Base-by-base conservation (phyloP, 768 basidiomycete species). In the Rhodotorula taiwanensis region DNA sequence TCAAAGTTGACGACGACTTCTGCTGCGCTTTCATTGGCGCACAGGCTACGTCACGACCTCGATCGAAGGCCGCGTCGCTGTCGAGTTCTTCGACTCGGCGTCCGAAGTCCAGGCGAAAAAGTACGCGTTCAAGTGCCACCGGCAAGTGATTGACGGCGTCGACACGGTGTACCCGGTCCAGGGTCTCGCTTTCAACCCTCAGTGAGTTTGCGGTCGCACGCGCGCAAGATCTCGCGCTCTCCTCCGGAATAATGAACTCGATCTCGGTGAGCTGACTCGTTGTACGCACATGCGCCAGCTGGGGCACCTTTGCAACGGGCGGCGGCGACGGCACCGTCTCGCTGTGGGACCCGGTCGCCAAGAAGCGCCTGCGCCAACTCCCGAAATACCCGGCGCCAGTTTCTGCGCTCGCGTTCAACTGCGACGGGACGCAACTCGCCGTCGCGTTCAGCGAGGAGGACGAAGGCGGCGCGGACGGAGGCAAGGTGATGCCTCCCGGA, bases 121-220 rank as follows among this genome's bases (percentile, higher is more conserved):
- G 78, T 95, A 93, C 75, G 95, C 95, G 4, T 99, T 97, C 83
- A 92, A 95, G 75, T 95, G 93, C 67, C 94, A 99, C 73, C 82
- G 94, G 7, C 87, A 90, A 74, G 84, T 88, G 7, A 84, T 91
- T 64, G 86, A 88, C 42, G 90, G 88, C 42, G 86, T 87, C 20
- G 95, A 99, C 75, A 88, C 92, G 69, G 93, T 97, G 27, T 98
- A 89, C 84, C 92, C 94, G 0, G 93, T 98, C 64, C 95, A 97
- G 72, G 83, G 90, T 0, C 82, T 99, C 33, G 89, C 92, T 0
- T 98, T 97, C 79, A 92, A 97, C 72, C 92, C 94, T 0, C 78
- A 81, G 82, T 92, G 73, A 52, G 83, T 77, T 28, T 23, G 15
- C 8, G 56, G 36, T 39, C 34, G 2, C 21, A 34, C 27, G 3